Evolutionary conservation across 2,329 filamentous ascomycete species (phyloP).

Genomic region (Coniochaeta pulveracea): DNA sequence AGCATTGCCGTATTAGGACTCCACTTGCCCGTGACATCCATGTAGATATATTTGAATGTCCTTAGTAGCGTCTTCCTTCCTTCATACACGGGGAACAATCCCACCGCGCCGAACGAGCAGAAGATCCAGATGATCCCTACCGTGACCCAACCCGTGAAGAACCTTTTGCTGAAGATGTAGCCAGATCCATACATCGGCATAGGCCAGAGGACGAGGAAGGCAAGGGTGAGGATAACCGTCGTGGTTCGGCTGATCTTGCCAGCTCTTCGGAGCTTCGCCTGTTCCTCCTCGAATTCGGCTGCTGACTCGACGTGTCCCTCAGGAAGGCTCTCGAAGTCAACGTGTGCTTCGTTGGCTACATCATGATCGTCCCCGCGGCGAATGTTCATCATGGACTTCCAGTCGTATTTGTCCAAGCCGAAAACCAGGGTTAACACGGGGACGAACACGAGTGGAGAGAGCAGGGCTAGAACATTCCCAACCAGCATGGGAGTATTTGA

Average conservation of each 20-base stretch:
- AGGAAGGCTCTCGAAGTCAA: slow-evolving; percentile 54
- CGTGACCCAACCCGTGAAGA: slow-evolving; percentile 74
- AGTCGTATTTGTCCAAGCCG: slow-evolving; percentile 70
- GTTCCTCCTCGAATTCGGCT: slow-evolving; percentile 29
- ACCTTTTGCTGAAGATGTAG: slow-evolving; percentile 72
- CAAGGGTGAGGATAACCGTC: slow-evolving; percentile 38
- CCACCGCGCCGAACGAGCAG: slow-evolving; percentile 59
- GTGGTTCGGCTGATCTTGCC: slow-evolving; percentile 20
- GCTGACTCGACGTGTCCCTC: slow-evolving; percentile 26
- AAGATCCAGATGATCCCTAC: slow-evolving; percentile 76
- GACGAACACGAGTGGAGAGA: slow-evolving; percentile 65
- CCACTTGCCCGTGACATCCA: slow-evolving; percentile 41
- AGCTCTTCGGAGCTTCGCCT: slow-evolving; percentile 18
- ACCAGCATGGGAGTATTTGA: slow-evolving; percentile 83
- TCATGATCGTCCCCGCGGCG: slow-evolving; percentile 70
- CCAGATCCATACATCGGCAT: slow-evolving; percentile 80
- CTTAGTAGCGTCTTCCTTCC: slow-evolving; percentile 55
- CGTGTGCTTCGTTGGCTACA: slow-evolving; percentile 47
- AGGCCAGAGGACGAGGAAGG: slow-evolving; percentile 74
- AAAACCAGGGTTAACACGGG: slow-evolving; percentile 64
- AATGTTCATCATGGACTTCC: slow-evolving; percentile 71
- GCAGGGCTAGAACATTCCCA: slow-evolving; percentile 72
- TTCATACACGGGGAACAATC: slow-evolving; percentile 72
- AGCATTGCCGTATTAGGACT: not conserved
- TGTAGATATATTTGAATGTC: slow-evolving; percentile 48